These are phyloP conservation scores for Clonostachys chloroleuca DNA, from an alignment of 2,329 filamentous ascomycete species.

Conservation along the genomic window DNA sequence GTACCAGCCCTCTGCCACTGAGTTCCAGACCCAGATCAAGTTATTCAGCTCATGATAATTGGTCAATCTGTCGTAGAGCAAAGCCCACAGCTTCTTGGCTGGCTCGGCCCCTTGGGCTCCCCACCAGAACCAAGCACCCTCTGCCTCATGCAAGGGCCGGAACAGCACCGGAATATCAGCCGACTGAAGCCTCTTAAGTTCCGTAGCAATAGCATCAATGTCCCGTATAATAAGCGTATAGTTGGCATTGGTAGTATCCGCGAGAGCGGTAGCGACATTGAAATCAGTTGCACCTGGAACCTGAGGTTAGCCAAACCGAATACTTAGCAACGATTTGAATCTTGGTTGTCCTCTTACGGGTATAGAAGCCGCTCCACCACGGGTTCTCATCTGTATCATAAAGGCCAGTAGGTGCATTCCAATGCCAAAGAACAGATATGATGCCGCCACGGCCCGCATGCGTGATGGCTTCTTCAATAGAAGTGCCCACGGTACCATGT, in stretches of 20 bases:
- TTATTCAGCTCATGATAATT: constrained; percentile 38
- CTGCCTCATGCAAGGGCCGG: constrained; percentile 43
- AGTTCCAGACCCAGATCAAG: constrained; percentile 47
- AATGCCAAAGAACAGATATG: constrained; percentile 42
- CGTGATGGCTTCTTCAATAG: constrained; percentile 40
- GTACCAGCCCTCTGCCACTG: constrained; percentile 37
- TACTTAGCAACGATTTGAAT: no score
- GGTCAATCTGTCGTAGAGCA: constrained; percentile 38
- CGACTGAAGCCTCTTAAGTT: constrained; percentile 35
- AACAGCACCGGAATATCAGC: constrained; percentile 40
- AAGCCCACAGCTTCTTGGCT: constrained; percentile 33
- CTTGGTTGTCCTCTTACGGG: constrained; percentile 10
- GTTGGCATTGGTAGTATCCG: constrained; percentile 34
- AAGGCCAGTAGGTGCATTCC: constrained; percentile 39
- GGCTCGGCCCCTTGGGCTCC: constrained; percentile 39
- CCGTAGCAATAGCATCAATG: constrained; percentile 40
- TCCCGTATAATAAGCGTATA: constrained; percentile 40
- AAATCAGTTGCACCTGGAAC: constrained; percentile 33
- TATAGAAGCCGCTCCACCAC: constrained; percentile 48
- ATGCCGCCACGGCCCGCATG: constrained; percentile 37
- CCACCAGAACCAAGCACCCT: constrained; percentile 50
- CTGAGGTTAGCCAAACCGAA: no score
- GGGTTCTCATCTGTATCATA: constrained; percentile 36
- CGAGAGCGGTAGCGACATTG: constrained; percentile 34
- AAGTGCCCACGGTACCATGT: constrained; percentile 28